Base-by-base conservation (phyloP, 306 rosid species). In the Castanospermum australe region DNA sequence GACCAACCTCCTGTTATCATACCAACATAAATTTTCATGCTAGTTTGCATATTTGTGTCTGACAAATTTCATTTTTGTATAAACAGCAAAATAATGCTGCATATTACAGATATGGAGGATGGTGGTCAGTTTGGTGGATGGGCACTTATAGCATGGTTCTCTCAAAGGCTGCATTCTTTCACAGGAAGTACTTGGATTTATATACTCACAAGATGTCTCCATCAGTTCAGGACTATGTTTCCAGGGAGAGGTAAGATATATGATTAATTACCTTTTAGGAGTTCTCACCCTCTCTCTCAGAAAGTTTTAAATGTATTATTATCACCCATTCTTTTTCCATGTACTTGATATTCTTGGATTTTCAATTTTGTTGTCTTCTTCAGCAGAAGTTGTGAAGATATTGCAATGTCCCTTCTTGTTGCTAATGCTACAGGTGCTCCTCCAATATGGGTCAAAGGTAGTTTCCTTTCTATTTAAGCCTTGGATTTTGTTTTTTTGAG, bases 101-200 rank as follows among this genome's bases (percentile, higher is more conserved):
- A 81, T 72, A 75, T 67, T 88, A 86, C 67, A 83, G 59, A 84
- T 88, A 88, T 75, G 89, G 88, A 72, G 92, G 92, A 65, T 90
- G 92, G 92, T 88, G 92, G 92, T 88, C 94, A 1, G 90, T 90
- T 62, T 90, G 92, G 90, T 78, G 89, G 87, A 88, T 61, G 83
- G 92, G 92, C 42, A 88, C 90, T 78, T 86, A 86, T 55, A 88
- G 91, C 67, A 83, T 88, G 85, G 83, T 86, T 65, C 94, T 90
- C 39, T 80, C 87, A 14, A 86, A 90, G 84, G 92, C 84, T 73
- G 88, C 95, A 83, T 90, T 85, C 80, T 81, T 90, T 72, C 95
- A 88, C 73, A 77, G 69, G 77, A 85, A 88, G 48, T 90, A 88
- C 84, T 77, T 90, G 81, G 86, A 84, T 71, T 55, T 90, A 56